phyloP scores from a whole-genome alignment of 164 flowering plant genomes.

The Litsea cubeba region DNA sequence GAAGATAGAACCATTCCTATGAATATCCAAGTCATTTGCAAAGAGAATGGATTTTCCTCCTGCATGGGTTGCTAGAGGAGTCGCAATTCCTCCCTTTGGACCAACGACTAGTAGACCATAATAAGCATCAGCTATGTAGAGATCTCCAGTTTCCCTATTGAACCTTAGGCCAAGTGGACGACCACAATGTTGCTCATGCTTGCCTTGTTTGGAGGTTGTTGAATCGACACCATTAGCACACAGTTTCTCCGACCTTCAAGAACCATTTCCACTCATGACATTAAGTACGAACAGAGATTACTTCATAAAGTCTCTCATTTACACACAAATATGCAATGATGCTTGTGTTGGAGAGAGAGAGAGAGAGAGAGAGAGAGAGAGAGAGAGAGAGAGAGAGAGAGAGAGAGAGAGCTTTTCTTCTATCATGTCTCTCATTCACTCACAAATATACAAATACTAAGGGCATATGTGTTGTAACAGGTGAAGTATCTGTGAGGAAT shows the following conservation, averaged over 20 bases:
- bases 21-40: slow-evolving; percentile 94
- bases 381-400: no score
- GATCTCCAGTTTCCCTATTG: slow-evolving; percentile 51
- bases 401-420: no score
- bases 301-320: no score
- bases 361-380: no score
- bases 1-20: slow-evolving; percentile 85
- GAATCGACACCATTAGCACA: slow-evolving; percentile 71
- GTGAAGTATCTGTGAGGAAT: no score
- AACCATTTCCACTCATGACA: not conserved
- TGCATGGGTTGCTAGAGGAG: slow-evolving; percentile 65
- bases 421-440: no score
- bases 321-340: no score
- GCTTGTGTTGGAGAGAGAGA: no score
- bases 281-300: not conserved
- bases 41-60: slow-evolving; percentile 80
- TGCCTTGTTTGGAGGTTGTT: slow-evolving; percentile 81
- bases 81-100: slow-evolving; percentile 82
- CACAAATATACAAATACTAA: no score
- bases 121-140: slow-evolving; percentile 94
- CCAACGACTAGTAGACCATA: slow-evolving; percentile 82
- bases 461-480: no score
- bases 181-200: slow-evolving; percentile 69
- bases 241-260: slow-evolving; percentile 65
- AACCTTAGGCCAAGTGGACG: slow-evolving; percentile 89